Conservation (phyloP, 805 yeast genomes). For the Saturnispora galanensis region DNA sequence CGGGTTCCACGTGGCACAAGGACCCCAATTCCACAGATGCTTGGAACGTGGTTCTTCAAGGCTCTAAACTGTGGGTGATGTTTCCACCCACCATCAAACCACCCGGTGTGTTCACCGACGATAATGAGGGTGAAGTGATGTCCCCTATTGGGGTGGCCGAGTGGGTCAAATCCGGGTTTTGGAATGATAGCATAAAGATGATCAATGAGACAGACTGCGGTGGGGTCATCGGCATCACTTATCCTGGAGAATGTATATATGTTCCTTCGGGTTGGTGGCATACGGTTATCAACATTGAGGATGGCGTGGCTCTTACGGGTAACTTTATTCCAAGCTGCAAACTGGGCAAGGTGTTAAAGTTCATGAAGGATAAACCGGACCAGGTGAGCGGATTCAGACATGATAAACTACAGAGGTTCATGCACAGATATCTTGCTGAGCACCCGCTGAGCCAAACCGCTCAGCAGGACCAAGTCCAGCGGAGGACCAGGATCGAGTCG, state of each 20-base stretch:
- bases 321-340: slow-evolving; percentile 70
- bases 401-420: slow-evolving; percentile 34
- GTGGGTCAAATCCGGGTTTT: slow-evolving; percentile 80
- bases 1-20: slow-evolving; percentile 87
- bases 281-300: slow-evolving; percentile 75
- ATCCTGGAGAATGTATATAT: slow-evolving; percentile 74
- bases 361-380: slow-evolving; percentile 53
- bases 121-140: slow-evolving; percentile 78
- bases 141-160: slow-evolving; percentile 90
- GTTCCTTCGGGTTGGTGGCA: slow-evolving; percentile 99
- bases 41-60: slow-evolving; percentile 74
- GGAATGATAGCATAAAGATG: slow-evolving; percentile 52
- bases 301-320: slow-evolving; percentile 79
- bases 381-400: slow-evolving; percentile 79
- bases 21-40: slow-evolving; percentile 89
- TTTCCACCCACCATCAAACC: slow-evolving; percentile 68
- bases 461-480: slow-evolving; percentile 8
- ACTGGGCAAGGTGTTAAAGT: slow-evolving; percentile 51
- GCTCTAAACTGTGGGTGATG: slow-evolving; percentile 82
- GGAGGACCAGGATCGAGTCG: slow-evolving; percentile 7
- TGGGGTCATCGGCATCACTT: slow-evolving; percentile 55
- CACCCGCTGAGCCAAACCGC: slow-evolving; percentile 1
- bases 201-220: slow-evolving; percentile 27
- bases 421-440: slow-evolving; percentile 24
- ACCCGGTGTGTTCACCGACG: slow-evolving; percentile 77